phyloP scores from a whole-genome alignment of 2,329 filamentous ascomycete species.

The Beauveria caledonica region DNA sequence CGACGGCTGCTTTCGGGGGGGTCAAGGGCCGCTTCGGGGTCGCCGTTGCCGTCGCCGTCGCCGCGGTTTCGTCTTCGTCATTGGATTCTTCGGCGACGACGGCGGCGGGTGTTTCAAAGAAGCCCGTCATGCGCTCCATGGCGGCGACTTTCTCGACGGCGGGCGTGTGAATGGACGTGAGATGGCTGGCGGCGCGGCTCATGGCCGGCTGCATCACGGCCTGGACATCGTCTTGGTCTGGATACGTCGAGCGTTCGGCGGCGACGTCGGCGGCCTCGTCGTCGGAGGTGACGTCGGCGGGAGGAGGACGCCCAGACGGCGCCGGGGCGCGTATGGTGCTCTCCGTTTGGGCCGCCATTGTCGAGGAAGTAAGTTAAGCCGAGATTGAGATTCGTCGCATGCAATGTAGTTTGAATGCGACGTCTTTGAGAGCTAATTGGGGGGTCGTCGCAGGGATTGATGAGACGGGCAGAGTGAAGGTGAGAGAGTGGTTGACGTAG shows the following conservation, averaged over 20 bases:
- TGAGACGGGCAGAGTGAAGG: neutral
- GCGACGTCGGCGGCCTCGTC: conserved; percentile 13
- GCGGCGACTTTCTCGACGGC: conserved; percentile 50
- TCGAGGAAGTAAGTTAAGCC: neutral
- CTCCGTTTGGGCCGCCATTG: neutral
- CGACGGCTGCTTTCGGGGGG: neutral
- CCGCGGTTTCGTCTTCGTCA: conserved; percentile 16
- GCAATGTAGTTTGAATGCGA: neutral
- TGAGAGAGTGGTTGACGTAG: neutral
- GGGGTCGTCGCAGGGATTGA: neutral
- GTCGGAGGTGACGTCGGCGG: conserved; percentile 7
- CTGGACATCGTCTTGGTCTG: conserved; percentile 48
- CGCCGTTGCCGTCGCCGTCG: neutral
- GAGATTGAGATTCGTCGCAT: neutral
- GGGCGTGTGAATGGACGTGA: conserved; percentile 46
- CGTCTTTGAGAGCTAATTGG: no score
- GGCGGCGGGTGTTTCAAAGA: conserved; percentile 18
- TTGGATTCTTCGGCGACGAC: conserved; percentile 13
- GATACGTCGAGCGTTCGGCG: conserved; percentile 31
- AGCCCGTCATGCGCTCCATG: conserved; percentile 32
- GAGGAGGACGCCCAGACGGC: neutral
- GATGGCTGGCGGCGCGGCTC: conserved; percentile 46
- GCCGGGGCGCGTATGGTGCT: neutral
- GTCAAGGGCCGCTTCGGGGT: neutral
- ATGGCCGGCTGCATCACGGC: conserved; percentile 53